Evolutionary conservation across 2,329 filamentous ascomycete species (phyloP).

Genomic region (Chalaropsis thielavioides): DNA sequence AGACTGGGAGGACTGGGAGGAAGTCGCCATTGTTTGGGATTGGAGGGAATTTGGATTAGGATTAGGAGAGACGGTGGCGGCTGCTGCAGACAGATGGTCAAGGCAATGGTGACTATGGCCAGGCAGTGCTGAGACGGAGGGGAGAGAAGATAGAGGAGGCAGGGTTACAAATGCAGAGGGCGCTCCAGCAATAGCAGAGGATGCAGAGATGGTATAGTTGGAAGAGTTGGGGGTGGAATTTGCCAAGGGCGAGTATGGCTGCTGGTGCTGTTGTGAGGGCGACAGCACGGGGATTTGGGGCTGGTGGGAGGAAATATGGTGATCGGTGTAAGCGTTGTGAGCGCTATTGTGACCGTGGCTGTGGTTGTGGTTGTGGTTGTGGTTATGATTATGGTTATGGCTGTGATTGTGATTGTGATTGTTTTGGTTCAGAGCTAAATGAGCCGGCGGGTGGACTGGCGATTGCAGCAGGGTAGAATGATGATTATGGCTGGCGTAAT

Average conservation of each 20-base stretch:
- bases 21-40: conserved; percentile 14
- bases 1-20: conserved; percentile 20
- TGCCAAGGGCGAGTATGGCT: conserved; percentile 10
- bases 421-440: conserved; percentile 6
- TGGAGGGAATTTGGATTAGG: conserved; percentile 10
- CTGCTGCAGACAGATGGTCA: conserved; percentile 6
- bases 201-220: conserved; percentile 7
- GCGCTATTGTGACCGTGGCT: conserved; percentile 4
- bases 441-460: conserved; percentile 8
- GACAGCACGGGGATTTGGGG: conserved; percentile 11
- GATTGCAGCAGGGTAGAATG: conserved; percentile 6
- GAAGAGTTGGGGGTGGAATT: not conserved
- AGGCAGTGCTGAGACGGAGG: conserved; percentile 13
- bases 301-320: conserved; percentile 33
- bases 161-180: conserved; percentile 27
- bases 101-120: conserved; percentile 10
- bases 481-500: conserved; percentile 9
- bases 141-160: conserved; percentile 23
- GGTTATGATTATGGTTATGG: conserved; percentile 1
- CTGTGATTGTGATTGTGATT: not conserved
- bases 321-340: conserved; percentile 10
- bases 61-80: conserved; percentile 11
- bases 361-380: not conserved
- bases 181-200: conserved; percentile 19
- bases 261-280: conserved; percentile 20